Percentiles rank a stretch among this genome's conserved stretches.
These are phyloP conservation scores for Naganishia cerealis DNA, from an alignment of 1,284 basidiomycete species.

Conservation along the genomic window DNA sequence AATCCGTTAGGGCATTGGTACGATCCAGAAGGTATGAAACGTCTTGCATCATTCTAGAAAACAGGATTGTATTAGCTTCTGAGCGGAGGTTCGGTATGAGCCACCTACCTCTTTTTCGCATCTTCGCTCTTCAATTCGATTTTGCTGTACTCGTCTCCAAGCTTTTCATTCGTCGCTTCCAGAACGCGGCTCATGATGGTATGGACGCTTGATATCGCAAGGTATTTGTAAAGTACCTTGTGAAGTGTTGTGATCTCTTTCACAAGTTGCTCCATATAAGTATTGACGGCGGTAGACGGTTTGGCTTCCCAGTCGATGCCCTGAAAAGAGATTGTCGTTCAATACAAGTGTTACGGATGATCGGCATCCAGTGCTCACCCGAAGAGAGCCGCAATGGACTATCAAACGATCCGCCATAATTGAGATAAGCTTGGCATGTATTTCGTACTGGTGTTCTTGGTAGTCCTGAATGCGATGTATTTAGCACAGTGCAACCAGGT, in stretches of 20 bases:
- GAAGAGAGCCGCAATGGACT: conserved; percentile 64
- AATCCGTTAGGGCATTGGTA: conserved; percentile 63
- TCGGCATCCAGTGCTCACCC: conserved; percentile 36
- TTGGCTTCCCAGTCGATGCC: conserved; percentile 72
- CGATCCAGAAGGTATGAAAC: conserved; percentile 72
- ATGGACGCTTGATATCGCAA: conserved; percentile 73
- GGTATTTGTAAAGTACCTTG: conserved; percentile 90
- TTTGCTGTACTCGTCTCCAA: conserved; percentile 77
- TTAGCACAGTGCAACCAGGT: neutral
- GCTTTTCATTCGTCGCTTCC: conserved; percentile 80
- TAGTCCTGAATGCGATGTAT: conserved; percentile 67
- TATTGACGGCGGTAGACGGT: conserved; percentile 58
- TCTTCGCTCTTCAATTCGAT: conserved; percentile 76
- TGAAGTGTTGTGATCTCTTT: conserved; percentile 95
- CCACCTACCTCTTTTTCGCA: conserved; percentile 73
- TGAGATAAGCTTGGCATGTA: conserved; percentile 92
- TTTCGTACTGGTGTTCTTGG: conserved; percentile 98
- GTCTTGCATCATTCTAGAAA: conserved; percentile 69
- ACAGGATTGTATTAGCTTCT: neutral
- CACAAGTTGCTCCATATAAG: conserved; percentile 84
- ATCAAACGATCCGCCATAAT: conserved; percentile 96
- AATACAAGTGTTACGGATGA: neutral
- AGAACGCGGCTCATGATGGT: conserved; percentile 89
- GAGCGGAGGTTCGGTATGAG: neutral
- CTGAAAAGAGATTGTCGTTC: conserved; percentile 52